Percentiles rank a stretch among this genome's conserved stretches.
Evolutionary conservation across 2,329 filamentous ascomycete genomes (phyloP).

Genomic region (Paraphoma chrysanthemicola): DNA sequence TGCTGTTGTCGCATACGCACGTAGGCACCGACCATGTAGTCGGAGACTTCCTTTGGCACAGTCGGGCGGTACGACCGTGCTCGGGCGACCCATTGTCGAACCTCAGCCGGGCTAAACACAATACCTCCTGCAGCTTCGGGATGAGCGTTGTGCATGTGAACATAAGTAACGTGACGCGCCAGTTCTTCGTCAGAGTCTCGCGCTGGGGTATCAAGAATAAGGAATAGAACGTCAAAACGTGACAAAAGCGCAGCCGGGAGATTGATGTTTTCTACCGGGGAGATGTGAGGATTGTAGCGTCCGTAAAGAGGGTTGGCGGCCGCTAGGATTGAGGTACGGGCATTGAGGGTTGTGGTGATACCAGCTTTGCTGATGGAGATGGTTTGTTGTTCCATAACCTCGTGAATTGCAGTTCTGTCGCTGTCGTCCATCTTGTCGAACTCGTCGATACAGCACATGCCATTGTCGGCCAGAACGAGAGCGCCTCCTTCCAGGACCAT

Average conservation of each 20-base stretch:
- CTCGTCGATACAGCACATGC: slow-evolving; percentile 86
- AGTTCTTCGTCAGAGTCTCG: slow-evolving; percentile 91
- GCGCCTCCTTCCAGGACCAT: slow-evolving; percentile 85
- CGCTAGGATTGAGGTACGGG: slow-evolving; percentile 92
- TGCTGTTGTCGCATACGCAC: slow-evolving; percentile 93
- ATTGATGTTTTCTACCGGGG: slow-evolving; percentile 98
- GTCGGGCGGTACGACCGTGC: slow-evolving; percentile 87
- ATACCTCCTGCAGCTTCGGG: slow-evolving; percentile 73
- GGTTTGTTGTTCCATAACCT: slow-evolving; percentile 89
- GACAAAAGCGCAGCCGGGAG: slow-evolving; percentile 95
- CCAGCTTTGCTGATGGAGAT: slow-evolving; percentile 90
- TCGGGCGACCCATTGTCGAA: slow-evolving; percentile 93
- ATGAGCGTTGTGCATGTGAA: slow-evolving; percentile 96
- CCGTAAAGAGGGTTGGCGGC: slow-evolving; percentile 97
- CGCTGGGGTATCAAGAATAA: slow-evolving; percentile 92
- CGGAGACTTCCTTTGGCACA: slow-evolving; percentile 83
- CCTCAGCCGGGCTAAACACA: slow-evolving; percentile 91
- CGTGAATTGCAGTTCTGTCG: slow-evolving; percentile 82
- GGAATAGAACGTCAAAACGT: slow-evolving; percentile 95
- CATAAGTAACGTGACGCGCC: slow-evolving; percentile 92
- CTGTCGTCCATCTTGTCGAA: slow-evolving; percentile 91
- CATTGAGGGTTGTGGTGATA: slow-evolving; percentile 96
- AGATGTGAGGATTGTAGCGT: slow-evolving; percentile 96
- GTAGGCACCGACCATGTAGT: slow-evolving; percentile 97
- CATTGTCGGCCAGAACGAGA: slow-evolving; percentile 80